Percentiles rank a stretch among this genome's conserved stretches.
Evolutionary conservation across 1,139 yeast species (phyloP).

Genomic region (Lodderomyces orthopsilosis): DNA sequence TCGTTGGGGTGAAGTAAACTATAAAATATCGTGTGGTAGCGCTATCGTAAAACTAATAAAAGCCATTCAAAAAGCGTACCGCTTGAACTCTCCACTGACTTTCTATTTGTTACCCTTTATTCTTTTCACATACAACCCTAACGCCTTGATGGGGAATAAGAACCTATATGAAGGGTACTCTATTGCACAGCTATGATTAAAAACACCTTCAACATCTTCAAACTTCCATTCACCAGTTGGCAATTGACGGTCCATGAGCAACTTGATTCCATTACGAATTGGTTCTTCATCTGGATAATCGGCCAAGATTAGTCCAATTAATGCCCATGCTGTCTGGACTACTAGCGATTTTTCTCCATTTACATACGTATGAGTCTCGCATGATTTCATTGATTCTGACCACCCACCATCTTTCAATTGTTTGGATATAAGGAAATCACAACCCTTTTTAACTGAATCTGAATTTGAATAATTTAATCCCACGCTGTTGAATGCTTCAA

Average conservation of each 20-base stretch:
- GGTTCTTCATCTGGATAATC: constrained; percentile 70
- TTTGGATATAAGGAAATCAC: constrained; percentile 75
- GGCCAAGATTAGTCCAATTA: constrained; percentile 78
- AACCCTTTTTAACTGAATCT: constrained; percentile 64
- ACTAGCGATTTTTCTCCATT: constrained; percentile 57
- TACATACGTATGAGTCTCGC: constrained; percentile 82
- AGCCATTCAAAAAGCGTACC: too few species aligned
- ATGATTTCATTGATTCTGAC: constrained; percentile 86
- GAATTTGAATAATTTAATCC: constrained; percentile 64
- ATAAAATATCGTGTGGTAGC: too few species aligned
- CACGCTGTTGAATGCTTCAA: constrained; percentile 81
- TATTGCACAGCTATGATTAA: constrained; percentile 88
- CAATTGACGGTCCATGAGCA: constrained; percentile 67
- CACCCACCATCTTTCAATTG: constrained; percentile 94
- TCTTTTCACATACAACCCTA: constrained; percentile 64
- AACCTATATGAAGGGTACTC: constrained; percentile 94
- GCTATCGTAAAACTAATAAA: too few species aligned
- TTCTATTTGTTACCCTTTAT: background rate
- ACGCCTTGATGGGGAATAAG: constrained; percentile 86
- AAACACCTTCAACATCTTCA: constrained; percentile 92
- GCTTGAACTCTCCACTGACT: too few species aligned
- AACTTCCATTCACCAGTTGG: constrained; percentile 81
- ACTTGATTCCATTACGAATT: constrained; percentile 59
- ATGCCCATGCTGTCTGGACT: constrained; percentile 93
- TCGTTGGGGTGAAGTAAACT: too few species aligned